Conservation (phyloP, 495 filamentous ascomycete species). For the Pyronema domesticum region DNA sequence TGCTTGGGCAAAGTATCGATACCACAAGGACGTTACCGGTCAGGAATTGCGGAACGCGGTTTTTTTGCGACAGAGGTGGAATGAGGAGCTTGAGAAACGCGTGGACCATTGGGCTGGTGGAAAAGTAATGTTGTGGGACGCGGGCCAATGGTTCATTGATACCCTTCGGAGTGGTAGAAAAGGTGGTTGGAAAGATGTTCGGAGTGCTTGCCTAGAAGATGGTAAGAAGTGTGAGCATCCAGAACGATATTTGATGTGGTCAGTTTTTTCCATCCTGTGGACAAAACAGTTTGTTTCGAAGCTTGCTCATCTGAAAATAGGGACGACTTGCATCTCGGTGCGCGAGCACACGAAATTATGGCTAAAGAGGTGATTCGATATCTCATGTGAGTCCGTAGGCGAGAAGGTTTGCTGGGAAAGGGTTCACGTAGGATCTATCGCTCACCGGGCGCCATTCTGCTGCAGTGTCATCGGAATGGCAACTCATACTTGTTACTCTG, state of each 20-base stretch:
- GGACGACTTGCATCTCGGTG: constrained; percentile 37
- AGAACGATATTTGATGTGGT: constrained; percentile 38
- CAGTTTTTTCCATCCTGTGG: constrained; percentile 10
- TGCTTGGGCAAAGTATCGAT: constrained; percentile 25
- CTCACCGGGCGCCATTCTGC: too few species aligned
- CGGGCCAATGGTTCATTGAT: constrained; percentile 34
- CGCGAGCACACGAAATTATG: constrained; percentile 33
- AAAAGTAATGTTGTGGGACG: constrained; percentile 34
- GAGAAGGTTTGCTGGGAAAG: too few species aligned
- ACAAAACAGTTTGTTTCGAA: too few species aligned
- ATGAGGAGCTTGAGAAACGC: constrained; percentile 28
- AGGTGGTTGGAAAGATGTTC: constrained; percentile 29
- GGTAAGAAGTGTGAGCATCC: constrained; percentile 30
- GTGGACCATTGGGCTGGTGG: constrained; percentile 30
- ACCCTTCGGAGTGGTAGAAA: constrained; percentile 32
- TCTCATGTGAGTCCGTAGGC: constrained; percentile 9
- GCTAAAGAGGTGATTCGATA: constrained; percentile 30
- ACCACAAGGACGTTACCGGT: constrained; percentile 14
- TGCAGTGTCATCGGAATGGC: too few species aligned
- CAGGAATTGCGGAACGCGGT: constrained; percentile 30
- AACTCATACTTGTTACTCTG: too few species aligned
- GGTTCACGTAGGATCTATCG: too few species aligned
- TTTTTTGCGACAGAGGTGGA: constrained; percentile 31
- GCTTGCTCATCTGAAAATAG: constrained; percentile 20
- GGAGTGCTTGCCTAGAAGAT: constrained; percentile 28